A percentile compares a stretch with the other conserved stretches of the same genome.
phyloP scores from a whole-genome alignment of 176 grass and related monocot species.

The Eragrostis curvula region DNA sequence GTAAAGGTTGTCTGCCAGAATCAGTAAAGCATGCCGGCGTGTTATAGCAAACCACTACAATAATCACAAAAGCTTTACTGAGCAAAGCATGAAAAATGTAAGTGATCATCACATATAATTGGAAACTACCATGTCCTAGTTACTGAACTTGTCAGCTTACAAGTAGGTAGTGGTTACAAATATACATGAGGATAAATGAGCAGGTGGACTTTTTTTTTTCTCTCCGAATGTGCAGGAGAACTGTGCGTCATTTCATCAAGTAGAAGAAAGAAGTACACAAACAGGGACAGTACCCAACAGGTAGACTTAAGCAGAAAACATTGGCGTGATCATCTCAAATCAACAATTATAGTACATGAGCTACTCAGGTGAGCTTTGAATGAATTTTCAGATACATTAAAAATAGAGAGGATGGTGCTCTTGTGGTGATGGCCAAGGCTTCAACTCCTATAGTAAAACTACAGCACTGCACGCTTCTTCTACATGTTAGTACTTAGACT shows the following conservation, averaged over 20 bases:
- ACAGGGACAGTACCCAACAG: too few relatives aligned
- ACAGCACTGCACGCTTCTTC: neutral
- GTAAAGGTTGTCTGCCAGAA: slow-evolving; percentile 86
- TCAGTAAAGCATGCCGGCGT: slow-evolving; percentile 92
- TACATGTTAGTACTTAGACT: neutral
- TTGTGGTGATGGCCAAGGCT: neutral
- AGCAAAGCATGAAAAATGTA: slow-evolving; percentile 38
- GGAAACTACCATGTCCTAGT: neutral
- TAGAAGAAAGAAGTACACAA: too few relatives aligned
- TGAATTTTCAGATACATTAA: neutral
- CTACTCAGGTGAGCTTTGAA: neutral
- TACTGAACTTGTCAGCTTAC: neutral
- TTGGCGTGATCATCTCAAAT: neutral
- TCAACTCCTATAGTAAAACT: neutral
- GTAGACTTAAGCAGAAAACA: slow-evolving; percentile 8
- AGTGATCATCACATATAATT: neutral
- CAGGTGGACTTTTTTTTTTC: slow-evolving; percentile 7
- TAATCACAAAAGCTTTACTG: slow-evolving; percentile 32
- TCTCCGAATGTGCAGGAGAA: too few relatives aligned
- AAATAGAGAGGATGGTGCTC: neutral
- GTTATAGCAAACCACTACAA: slow-evolving; percentile 98
- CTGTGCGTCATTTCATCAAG: too few relatives aligned
- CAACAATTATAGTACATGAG: neutral
- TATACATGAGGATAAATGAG: neutral
- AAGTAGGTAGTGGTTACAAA: neutral